Base-by-base conservation (phyloP, 352 stramenopile genomes). In the Phytophthora crassamura region DNA sequence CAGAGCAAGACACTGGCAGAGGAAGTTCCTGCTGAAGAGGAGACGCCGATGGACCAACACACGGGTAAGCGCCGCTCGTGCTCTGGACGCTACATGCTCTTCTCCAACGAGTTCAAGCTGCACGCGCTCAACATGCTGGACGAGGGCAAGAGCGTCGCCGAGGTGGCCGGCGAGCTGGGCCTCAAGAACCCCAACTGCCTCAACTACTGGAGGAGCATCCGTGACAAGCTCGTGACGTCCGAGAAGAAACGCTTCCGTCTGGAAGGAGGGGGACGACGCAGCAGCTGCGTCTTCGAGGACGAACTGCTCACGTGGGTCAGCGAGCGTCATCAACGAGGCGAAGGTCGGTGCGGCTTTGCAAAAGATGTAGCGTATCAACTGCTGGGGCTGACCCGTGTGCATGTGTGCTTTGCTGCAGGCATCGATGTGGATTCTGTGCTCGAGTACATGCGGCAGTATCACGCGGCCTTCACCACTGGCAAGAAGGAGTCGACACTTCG, bases 101-200 rank as follows among this genome's bases (percentile, higher is more conserved):
- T 90, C 58, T 91, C 82, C 39, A 91, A 93, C 51, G 84, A 91
- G 55, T 91, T 91, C 58, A 93, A 93, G 59, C 57, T 93, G 18
- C 88, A 89, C 4, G 84, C 84, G 16, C 50, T 93, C 7, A 83
- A 78, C 51, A 77, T 79, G 63, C 45, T 93, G 33, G 84, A 93
- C 35, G 78, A 88, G 63, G 84, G 82, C 20, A 89, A 88, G 50
- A 90, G 67, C 14, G 67, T 86, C 25, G 67, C 72, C 9, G 69
- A 91, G 51, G 80, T 93, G 32, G 74, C 80, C 0, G 65, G 82
- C 46, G 81, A 91, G 48, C 72, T 93, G 15, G 79, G 78, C 5
- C 67, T 93, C 22, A 90, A 90, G 64, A 90, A 74, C 46, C 52
- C 78, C n/a, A 90, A 86, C 38, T 89, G 80, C 12, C 62, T 93